phyloP scores from a whole-genome alignment of 2,329 filamentous ascomycete genomes.

The Lachnellula hyalina region DNA sequence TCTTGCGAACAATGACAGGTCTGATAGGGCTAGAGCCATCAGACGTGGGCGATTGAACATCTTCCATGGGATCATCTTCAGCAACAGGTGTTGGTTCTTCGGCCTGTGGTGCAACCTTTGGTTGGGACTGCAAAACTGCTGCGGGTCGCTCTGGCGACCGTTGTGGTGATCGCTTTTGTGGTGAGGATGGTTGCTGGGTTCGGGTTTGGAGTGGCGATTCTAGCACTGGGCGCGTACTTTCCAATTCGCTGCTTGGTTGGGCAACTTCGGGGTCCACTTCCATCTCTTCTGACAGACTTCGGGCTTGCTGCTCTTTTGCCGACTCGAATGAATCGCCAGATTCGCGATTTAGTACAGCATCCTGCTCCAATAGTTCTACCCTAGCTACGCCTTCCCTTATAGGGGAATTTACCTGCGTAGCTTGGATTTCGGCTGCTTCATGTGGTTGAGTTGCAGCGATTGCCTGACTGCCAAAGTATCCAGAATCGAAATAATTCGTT shows the following conservation, averaged over 20 bases:
- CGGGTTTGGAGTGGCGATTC: slow-evolving; percentile 22
- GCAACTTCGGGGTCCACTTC: slow-evolving; percentile 6
- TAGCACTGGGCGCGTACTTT: slow-evolving; percentile 2
- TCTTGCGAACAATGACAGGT: slow-evolving; percentile 75
- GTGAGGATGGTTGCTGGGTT: slow-evolving; percentile 12
- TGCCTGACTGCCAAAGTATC: slow-evolving; percentile 63
- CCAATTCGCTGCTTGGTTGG: background rate
- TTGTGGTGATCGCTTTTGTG: slow-evolving; percentile 19
- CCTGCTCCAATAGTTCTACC: slow-evolving; percentile 10
- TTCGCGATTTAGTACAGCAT: slow-evolving; percentile 13
- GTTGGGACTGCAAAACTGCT: slow-evolving; percentile 2
- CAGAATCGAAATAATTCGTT: slow-evolving; percentile 50
- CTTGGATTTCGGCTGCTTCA: slow-evolving; percentile 9
- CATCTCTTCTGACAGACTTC: slow-evolving; percentile 13
- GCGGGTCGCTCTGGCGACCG: slow-evolving; percentile 9
- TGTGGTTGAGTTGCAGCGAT: slow-evolving; percentile 19
- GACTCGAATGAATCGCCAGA: slow-evolving; percentile 37
- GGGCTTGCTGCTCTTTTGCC: slow-evolving; percentile 41
- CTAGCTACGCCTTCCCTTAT: background rate
- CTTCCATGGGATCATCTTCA: slow-evolving; percentile 37
- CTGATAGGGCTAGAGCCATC: slow-evolving; percentile 70
- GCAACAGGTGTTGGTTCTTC: slow-evolving; percentile 14
- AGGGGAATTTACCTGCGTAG: slow-evolving; percentile 7
- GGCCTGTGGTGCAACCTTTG: slow-evolving; percentile 8
- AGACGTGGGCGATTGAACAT: slow-evolving; percentile 52